phyloP scores from a whole-genome alignment of 2,329 filamentous ascomycete species.

The Xylaria arbuscula region DNA sequence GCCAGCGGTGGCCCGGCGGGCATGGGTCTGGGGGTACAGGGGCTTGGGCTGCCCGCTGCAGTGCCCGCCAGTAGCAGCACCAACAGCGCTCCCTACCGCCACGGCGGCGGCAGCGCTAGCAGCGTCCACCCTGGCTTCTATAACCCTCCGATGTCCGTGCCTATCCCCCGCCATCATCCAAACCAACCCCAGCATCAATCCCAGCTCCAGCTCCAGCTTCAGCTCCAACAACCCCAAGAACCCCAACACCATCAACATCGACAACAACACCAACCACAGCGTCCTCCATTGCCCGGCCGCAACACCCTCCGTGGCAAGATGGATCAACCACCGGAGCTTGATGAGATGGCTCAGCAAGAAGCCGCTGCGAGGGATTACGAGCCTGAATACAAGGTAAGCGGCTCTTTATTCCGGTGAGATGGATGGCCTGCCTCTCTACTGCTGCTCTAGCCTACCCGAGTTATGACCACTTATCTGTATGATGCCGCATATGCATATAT shows the following conservation, averaged over 20 bases:
- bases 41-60: conserved; percentile 30
- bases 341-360: conserved; percentile 68
- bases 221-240: conserved; percentile 9
- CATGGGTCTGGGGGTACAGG: conserved; percentile 27
- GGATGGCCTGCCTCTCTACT: not conserved
- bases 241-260: not conserved
- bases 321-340: conserved; percentile 52
- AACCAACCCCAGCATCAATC: conserved; percentile 18
- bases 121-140: conserved; percentile 27
- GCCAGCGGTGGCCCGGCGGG: conserved; percentile 38
- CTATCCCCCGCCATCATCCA: conserved; percentile 27
- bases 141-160: conserved; percentile 33
- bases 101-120: conserved; percentile 29
- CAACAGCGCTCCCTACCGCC: conserved; percentile 32
- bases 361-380: conserved; percentile 69
- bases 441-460: conserved; percentile 11
- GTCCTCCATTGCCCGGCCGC: conserved; percentile 23
- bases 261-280: conserved; percentile 30
- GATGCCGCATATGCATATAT: not conserved
- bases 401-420: conserved; percentile 15
- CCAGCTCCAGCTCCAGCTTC: conserved; percentile 4
- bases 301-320: conserved; percentile 50
- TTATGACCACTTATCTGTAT: conserved; percentile 9
- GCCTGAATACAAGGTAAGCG: conserved; percentile 65
- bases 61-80: conserved; percentile 42